Conservation (phyloP, 352 stramenopile genomes). For the Pythium aphanidermatum region DNA sequence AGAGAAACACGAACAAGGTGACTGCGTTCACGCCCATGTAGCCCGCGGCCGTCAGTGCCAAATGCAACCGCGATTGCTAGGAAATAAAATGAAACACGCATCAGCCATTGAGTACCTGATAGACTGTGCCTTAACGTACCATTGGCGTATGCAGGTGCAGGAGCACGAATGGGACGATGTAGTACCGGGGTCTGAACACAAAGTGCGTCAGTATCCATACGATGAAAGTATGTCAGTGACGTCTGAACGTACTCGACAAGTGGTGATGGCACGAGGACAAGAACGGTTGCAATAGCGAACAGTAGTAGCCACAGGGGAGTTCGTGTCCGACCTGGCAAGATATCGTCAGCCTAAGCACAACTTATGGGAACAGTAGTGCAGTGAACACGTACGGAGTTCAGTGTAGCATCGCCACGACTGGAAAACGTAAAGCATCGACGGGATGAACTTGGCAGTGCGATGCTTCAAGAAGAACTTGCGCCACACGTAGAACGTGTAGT, state of each 20-base stretch:
- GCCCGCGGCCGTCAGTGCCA: slow-evolving; percentile 29
- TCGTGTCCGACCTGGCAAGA: slow-evolving; percentile 31
- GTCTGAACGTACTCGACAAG: slow-evolving; percentile 73
- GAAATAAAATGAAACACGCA: slow-evolving; percentile 13
- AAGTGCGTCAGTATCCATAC: not conserved
- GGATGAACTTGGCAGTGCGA: slow-evolving; percentile 57
- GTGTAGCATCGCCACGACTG: slow-evolving; percentile 56
- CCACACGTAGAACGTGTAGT: slow-evolving; percentile 93
- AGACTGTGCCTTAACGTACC: no score
- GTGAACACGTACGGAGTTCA: slow-evolving; percentile 57
- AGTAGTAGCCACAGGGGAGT: slow-evolving; percentile 76
- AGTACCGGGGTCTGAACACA: slow-evolving; percentile 63
- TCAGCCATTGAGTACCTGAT: no score
- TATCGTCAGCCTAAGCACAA: not conserved
- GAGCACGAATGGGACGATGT: slow-evolving; percentile 71
- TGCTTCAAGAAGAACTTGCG: slow-evolving; percentile 81
- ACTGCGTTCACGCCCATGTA: slow-evolving; percentile 57
- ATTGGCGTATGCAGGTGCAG: slow-evolving; percentile 69
- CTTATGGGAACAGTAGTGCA: no score
- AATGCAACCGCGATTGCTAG: slow-evolving; percentile 49
- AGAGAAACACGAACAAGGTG: slow-evolving; percentile 73
- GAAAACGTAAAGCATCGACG: slow-evolving; percentile 51
- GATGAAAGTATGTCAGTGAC: slow-evolving; percentile 6
- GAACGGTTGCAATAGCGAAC: slow-evolving; percentile 55
- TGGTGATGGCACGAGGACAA: slow-evolving; percentile 83